Base-by-base conservation (phyloP, 1,139 yeast genomes). In the Hemisphaericaspora subhashii region DNA sequence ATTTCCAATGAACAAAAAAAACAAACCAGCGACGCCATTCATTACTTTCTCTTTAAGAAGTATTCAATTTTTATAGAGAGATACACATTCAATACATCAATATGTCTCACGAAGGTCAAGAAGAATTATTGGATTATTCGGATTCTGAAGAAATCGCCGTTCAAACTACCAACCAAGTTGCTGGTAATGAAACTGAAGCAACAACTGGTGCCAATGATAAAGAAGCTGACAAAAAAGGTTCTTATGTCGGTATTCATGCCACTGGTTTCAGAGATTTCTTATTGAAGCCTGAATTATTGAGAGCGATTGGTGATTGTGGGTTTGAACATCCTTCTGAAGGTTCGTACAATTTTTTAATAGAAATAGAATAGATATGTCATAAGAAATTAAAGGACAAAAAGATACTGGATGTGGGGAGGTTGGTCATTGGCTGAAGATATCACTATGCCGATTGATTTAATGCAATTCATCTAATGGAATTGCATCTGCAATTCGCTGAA, bases 321-420 rank as follows among this genome's bases (percentile, higher is more conserved):
- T 92, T 92, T 63, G 98, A 92, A 75, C 98, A 92, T 74, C 98
- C 98, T 52, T 89, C 97, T 49, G 98, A 92, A 83, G 95, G 92
- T 85, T 71, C 79, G 90, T 83, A 68, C 62, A 27, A 34, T 16
- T 38, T 35, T 31, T 14, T 4, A 31, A 10, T 21, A 10, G 23
- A 31, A 12, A 9, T 18, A 9, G 9, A 17, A n/a, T n/a, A n/a
- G n/a, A n/a, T n/a, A n/a, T n/a, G n/a, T n/a, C n/a, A n/a, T n/a
- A n/a, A n/a, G n/a, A n/a, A n/a, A n/a, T 7, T n/a, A 12, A 14
- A 14, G 31, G 21, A 29, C 22, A n/a, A 29, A 16, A 12, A n/a
- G n/a, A n/a, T n/a, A n/a, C n/a, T n/a, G n/a, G n/a, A n/a, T 20
- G 22, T 20, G 22, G 22, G 22, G 25, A 10, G 25, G 11, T 22